These are phyloP conservation scores for Alternaria brassicicola DNA, from an alignment of 2,329 filamentous ascomycete genomes.

Conservation along the genomic window DNA sequence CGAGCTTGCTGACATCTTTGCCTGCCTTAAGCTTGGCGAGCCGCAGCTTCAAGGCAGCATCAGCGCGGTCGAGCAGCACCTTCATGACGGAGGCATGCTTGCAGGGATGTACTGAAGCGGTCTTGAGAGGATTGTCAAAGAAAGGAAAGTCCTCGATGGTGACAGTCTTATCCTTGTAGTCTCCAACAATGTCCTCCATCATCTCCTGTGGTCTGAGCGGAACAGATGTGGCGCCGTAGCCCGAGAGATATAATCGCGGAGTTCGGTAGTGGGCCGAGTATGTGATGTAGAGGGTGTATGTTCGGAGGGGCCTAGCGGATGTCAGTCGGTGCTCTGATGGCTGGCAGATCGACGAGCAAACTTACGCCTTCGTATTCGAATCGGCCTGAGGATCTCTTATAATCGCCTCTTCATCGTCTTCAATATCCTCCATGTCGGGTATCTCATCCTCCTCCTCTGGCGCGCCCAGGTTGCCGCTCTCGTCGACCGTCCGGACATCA, in stretches of 20 bases:
- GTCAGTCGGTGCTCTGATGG: conserved; percentile 17
- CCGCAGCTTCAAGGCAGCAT: conserved; percentile 87
- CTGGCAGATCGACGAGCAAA: conserved; percentile 14
- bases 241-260: conserved; percentile 91
- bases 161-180: conserved; percentile 98
- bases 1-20: conserved; percentile 59
- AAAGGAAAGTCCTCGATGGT: conserved; percentile 98
- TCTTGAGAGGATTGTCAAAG: conserved; percentile 89
- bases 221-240: conserved; percentile 79
- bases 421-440: conserved; percentile 97
- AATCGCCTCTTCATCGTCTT: conserved; percentile 91
- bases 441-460: conserved; percentile 78
- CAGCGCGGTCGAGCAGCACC: conserved; percentile 90
- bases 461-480: conserved; percentile 84
- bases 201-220: conserved; percentile 82
- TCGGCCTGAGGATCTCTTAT: conserved; percentile 67
- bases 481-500: conserved; percentile 87
- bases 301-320: conserved; percentile 72
- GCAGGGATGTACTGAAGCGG: conserved; percentile 96
- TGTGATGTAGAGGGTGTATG: conserved; percentile 98
- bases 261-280: conserved; percentile 97
- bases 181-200: conserved; percentile 96
- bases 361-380: conserved; percentile 62
- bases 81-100: conserved; percentile 99
- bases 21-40: conserved; percentile 77